Base-by-base conservation (phyloP, 2,329 filamentous ascomycete species). In the Penicillium sp. region DNA sequence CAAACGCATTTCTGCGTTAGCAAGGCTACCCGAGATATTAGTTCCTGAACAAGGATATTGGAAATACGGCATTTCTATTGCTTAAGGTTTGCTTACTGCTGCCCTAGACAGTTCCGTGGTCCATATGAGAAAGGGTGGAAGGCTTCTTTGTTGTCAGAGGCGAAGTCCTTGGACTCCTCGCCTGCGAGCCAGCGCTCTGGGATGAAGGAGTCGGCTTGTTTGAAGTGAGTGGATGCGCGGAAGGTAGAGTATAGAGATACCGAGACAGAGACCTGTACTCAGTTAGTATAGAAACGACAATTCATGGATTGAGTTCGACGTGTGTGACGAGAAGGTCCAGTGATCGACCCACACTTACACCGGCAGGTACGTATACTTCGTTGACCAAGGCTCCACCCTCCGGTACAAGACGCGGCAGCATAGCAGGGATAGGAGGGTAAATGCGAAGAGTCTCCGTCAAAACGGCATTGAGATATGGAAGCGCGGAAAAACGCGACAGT, bases 1-100 rank as follows among this genome's bases (percentile, higher is more conserved):
- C 1, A 77, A 64, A 3, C 76, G 76, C 69, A 78, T 75, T 59
- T 78, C 76, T 22, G 61, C 61, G 31, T 67, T 64, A 19, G 68
- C 67, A 4, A 73, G 60, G 41, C 68, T 78, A 35, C 21, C 19
- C 24, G 8, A 45, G 24, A 10, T 45, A 13, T 61, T 48, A 58
- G 54, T 19, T 39, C 37, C 9, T n/a, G 2, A 5, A 33, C 31
- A 6, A 13, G 21, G 33, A 52, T 13, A 8, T 37, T n/a, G 33
- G 14, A 37, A 37, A 39, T 4, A 39, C 11, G 2, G 9, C 7
- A 19, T 11, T 19, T 8, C 1, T 5, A 39, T 3, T 19, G 3
- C 5, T n/a, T 19, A 2, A n/a, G 2, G 22, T 10, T 35, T 13
- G 44, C 58, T 63, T 57, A 65, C 63, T 65, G 58, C 49, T 62